Evolutionary conservation across 768 basidiomycete species (phyloP), one percentile per base, ranked within the genome.

Genomic region (Suillus tomentosus): DNA sequence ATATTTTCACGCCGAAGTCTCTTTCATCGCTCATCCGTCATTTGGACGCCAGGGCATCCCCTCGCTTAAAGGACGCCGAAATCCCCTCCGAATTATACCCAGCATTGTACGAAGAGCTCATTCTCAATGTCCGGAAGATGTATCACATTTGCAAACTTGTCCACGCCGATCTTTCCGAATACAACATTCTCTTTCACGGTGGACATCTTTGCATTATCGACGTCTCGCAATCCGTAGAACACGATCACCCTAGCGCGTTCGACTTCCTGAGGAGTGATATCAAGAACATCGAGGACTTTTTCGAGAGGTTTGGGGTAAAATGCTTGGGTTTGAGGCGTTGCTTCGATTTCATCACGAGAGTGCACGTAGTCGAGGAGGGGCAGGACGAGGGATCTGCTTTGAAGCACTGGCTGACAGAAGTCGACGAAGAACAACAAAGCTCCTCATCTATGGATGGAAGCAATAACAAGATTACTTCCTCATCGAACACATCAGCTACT

Each of bases 151-250:
- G 97, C 85, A 90, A 87, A 64, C 87, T 99, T 64, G 96, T 99
- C 0, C 97, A 99, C 71, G 97, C 96, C 57, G 97, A 99, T 81
- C 84, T 99, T 60, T 95, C 93, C 62, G 97, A 99, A 75, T 99
- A 99, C 84, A 99, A 99, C 74, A 88, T 99, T 70, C 84, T 99
- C 72, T 96, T 87, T 71, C 91, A 94, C 76, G 79, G 86, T 56
- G 82, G 78, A 1, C 93, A 94, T 71, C 83, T 97, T 19, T 95
- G 86, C 77, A 90, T 99, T 70, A 99, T 99, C 78, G 97, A 99
- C 75, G 97, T 99, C 64, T 97, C 96, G 1, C 97, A 99, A 74
- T 96, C 94, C 67, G 96, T 99, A 42, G 97, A 99, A 71, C 96
- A 98, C 72, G 96, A 99, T 76, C 97, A 99, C 70, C 97, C 96